phyloP scores from a whole-genome alignment of 2,329 filamentous ascomycete genomes.

The Rhinocladiella similis region DNA sequence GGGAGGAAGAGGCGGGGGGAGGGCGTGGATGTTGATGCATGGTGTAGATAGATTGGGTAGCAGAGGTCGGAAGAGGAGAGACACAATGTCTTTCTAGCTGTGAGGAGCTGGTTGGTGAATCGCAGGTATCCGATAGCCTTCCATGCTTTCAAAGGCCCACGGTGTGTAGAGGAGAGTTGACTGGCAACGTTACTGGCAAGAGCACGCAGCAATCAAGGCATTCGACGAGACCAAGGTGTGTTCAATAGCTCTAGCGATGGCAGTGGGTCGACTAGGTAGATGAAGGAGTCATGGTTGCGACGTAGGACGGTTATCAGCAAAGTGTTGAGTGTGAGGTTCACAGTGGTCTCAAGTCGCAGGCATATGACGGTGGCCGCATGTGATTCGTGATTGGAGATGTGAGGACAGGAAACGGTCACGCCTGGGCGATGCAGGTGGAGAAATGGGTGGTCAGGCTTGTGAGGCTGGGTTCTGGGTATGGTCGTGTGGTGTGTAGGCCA shows the following conservation, averaged over 20 bases:
- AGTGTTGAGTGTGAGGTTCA: conserved; percentile 19
- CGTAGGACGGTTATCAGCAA: conserved; percentile 14
- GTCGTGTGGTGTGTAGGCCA: not conserved
- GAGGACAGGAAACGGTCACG: not conserved
- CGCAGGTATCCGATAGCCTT: conserved; percentile 25
- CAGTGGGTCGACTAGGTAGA: conserved; percentile 11
- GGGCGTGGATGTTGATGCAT: conserved; percentile 93
- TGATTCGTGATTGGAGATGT: conserved; percentile 17
- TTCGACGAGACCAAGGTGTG: not conserved
- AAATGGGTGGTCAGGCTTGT: conserved; percentile 1
- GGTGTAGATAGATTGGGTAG: conserved; percentile 29
- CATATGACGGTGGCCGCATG: conserved; percentile 29
- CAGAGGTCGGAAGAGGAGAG: conserved; percentile 5
- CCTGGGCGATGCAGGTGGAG: not conserved
- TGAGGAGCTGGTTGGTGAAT: conserved; percentile 16
- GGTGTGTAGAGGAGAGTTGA: not conserved
- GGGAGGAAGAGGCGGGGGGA: conserved; percentile 70
- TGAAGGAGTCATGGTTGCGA: conserved; percentile 22
- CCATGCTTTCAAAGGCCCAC: conserved; percentile 22
- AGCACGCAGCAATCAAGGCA: conserved; percentile 10
- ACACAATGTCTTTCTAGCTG: conserved; percentile 21
- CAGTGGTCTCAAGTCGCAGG: conserved; percentile 21
- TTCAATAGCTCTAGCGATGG: conserved; percentile 1
- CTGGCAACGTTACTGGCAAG: not conserved
- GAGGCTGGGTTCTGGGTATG: no score